A percentile compares a stretch with the other conserved stretches of the same genome.
These are phyloP conservation scores for Acanthamoeba lugdunensis DNA, from an alignment of 208 protist genomes.

Conservation along the genomic window DNA sequence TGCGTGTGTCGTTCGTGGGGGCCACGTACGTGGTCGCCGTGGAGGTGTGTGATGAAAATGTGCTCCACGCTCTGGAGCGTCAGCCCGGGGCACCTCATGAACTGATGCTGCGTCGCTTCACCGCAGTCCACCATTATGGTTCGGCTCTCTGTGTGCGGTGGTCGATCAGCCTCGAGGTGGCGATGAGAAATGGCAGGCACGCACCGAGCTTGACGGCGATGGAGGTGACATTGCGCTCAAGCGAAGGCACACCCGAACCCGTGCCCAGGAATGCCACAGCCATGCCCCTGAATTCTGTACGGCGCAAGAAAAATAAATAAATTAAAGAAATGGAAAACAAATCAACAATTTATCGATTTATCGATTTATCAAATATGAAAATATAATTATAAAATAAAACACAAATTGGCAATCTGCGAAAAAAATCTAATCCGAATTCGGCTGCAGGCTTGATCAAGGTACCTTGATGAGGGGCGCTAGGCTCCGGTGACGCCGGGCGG, in stretches of 20 bases:
- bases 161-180: neutral
- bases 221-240: slow-evolving; percentile 23
- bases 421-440: no score
- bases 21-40: slow-evolving; percentile 49
- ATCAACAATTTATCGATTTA: neutral
- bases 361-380: neutral
- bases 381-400: neutral
- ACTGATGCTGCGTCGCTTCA: slow-evolving; percentile 57
- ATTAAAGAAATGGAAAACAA: neutral
- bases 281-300: slow-evolving; percentile 24
- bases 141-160: slow-evolving; percentile 23
- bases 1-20: no score
- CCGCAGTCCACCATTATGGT: slow-evolving; percentile 47
- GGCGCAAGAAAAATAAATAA: neutral
- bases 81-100: neutral
- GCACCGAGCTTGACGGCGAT: slow-evolving; percentile 13
- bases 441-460: no score
- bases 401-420: no score
- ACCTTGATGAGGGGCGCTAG: neutral
- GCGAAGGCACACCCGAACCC: neutral
- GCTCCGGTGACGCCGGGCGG: neutral
- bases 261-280: slow-evolving; percentile 50
- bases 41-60: slow-evolving; percentile 68
- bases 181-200: neutral
- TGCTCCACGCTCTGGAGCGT: neutral